Evolutionary conservation across 306 rosid genomes (phyloP), one percentile per base, ranked within the genome.

Genomic region (Rosa chinensis): DNA sequence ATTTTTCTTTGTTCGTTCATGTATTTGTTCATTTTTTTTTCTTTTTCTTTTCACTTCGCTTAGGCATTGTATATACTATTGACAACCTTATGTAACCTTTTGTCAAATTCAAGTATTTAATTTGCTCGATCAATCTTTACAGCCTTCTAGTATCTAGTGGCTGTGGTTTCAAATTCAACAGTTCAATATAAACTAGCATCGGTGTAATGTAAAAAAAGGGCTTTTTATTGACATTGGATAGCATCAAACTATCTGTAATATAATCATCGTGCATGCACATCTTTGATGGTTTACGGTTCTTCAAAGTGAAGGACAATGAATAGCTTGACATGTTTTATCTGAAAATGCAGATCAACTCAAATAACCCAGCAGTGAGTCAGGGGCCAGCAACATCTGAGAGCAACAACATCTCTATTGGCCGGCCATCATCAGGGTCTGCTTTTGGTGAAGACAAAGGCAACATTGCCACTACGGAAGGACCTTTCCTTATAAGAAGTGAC

Each of bases 301-400:
- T 21, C 61, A 42, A 39, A 13, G 44, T 66, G 47, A 74, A 70
- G 37, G 8, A 3, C 18, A 32, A 44, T 21, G 17, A 71, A 9
- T 62, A 35, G 49, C 49, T 73, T 85, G 50, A 72, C 58, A 14
- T 10, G 12, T 76, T 5, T 20, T 8, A 64, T 75, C 4, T 75
- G 56, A 82, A 49, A 50, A 75, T 78, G 88, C 87, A 90, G 94
- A 74, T 76, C 70, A 59, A 82, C 43, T 75, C 83, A 45, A 89
- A 79, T 43, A 81, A 82, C 56, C 35, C 80, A 35, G 53, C 85
- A 3, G 72, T 61, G 45, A 84, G 89, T 82, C 94, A 77, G 73
- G 89, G 87, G 32, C 82, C 89, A 72, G 87, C 85, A 68, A 88
- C 94, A 59, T 88, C 85, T 16, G 89, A 88, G 79, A 90, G 89